Percentiles rank a stretch among this genome's conserved stretches.
These are phyloP conservation scores for Aphanomyces cochlioides DNA, from an alignment of 352 stramenopile species.

Conservation along the genomic window DNA sequence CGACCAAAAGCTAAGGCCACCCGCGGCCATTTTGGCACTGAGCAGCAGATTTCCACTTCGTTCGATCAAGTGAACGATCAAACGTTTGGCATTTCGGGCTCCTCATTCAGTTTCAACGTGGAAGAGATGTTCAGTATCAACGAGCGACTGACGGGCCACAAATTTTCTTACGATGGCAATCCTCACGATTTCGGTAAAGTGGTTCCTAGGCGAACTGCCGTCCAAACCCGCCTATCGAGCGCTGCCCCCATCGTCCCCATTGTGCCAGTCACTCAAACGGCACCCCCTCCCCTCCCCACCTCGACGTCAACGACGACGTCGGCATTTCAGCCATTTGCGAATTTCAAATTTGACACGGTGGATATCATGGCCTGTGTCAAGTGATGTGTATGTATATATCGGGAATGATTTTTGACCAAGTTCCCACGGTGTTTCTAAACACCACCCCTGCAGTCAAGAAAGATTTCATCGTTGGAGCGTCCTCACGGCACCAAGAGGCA, in stretches of 20 bases:
- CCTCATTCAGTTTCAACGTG: constrained; percentile 81
- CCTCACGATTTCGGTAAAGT: constrained; percentile 91
- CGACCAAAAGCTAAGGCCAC: constrained; percentile 39
- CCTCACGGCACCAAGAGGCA: not conserved
- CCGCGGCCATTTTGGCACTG: constrained; percentile 80
- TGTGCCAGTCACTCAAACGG: not conserved
- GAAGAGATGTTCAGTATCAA: constrained; percentile 96
- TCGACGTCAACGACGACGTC: constrained; percentile 42
- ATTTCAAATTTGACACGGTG: constrained; percentile 76
- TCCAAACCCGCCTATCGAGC: not conserved
- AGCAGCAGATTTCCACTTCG: constrained; percentile 71
- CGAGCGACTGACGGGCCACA: constrained; percentile 85
- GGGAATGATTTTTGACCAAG: constrained; percentile 34
- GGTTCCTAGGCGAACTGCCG: constrained; percentile 5
- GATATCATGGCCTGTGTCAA: constrained; percentile 88
- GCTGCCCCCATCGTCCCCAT: constrained; percentile 9
- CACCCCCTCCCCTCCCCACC: not conserved
- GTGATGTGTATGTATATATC: constrained; percentile 38
- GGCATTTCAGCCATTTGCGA: constrained; percentile 43
- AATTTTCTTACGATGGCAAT: constrained; percentile 94
- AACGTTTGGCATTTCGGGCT: constrained; percentile 76
- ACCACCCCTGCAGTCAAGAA: constrained; percentile 52
- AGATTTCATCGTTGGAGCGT: constrained; percentile 12
- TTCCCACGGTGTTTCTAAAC: constrained; percentile 78
- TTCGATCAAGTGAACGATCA: constrained; percentile 85